These are phyloP conservation scores for Cladorrhinum sp. DNA, from an alignment of 2,329 filamentous ascomycete genomes.

Conservation along the genomic window DNA sequence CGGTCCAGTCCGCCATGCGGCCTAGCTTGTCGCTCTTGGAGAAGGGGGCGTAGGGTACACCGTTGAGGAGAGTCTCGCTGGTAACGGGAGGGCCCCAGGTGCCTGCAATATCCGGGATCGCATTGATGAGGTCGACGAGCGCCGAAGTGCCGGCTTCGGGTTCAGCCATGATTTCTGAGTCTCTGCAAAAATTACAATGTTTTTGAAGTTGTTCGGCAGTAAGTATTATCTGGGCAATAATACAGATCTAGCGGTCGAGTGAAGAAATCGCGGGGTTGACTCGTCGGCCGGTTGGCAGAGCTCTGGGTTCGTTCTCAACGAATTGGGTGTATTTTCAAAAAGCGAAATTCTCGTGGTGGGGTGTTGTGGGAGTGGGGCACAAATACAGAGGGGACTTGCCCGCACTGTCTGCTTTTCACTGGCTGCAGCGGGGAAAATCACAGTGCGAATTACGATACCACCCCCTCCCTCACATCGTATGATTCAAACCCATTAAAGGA, in stretches of 20 bases:
- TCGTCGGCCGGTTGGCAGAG: conserved; percentile 1
- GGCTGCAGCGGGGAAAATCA: background rate
- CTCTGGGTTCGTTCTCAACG: conserved; percentile 4
- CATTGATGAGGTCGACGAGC: conserved; percentile 63
- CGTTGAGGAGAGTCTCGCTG: conserved; percentile 83
- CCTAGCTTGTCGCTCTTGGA: conserved; percentile 98
- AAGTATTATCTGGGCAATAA: conserved; percentile 5
- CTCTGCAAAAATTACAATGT: conserved; percentile 14
- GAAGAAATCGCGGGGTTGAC: conserved; percentile 12
- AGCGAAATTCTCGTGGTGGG: conserved; percentile 28
- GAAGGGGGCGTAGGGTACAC: conserved; percentile 95
- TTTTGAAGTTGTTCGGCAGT: conserved; percentile 14
- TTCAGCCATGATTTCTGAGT: conserved; percentile 23
- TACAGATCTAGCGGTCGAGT: background rate
- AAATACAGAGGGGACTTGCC: background rate
- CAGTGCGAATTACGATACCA: background rate
- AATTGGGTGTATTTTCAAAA: conserved; percentile 20
- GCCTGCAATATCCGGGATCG: conserved; percentile 66
- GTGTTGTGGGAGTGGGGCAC: conserved; percentile 23
- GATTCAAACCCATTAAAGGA: background rate
- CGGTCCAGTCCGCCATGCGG: conserved; percentile 99
- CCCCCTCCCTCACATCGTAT: too few species aligned
- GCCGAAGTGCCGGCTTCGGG: conserved; percentile 25
- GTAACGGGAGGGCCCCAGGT: conserved; percentile 86
- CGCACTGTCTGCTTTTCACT: background rate